Evolutionary conservation across 1,139 yeast genomes (phyloP).

Genomic region (Candida pseudoviswanathii): DNA sequence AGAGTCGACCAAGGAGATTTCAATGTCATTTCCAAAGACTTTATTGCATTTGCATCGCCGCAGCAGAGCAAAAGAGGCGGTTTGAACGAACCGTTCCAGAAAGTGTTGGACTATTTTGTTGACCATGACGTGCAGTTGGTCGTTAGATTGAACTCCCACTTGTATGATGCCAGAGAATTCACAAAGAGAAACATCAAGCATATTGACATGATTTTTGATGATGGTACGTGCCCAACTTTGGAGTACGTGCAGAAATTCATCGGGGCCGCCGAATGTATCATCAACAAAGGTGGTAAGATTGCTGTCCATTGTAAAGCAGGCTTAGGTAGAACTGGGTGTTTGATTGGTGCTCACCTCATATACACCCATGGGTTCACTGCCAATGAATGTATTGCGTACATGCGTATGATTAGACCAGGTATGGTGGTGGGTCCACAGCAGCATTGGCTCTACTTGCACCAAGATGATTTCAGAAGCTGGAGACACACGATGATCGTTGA

Average conservation of each 20-base stretch:
- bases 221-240: constrained; percentile 96
- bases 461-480: constrained; percentile 96
- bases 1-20: constrained; percentile 97
- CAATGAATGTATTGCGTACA: constrained; percentile 91
- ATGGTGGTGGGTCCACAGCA: constrained; percentile 99
- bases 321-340: constrained; percentile 94
- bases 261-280: constrained; percentile 92
- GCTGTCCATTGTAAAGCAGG: constrained; percentile 99
- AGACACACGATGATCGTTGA: constrained; percentile 88
- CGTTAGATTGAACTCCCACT: constrained; percentile 86
- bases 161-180: constrained; percentile 83
- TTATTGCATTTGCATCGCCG: constrained; percentile 97
- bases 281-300: constrained; percentile 81
- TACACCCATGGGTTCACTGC: constrained; percentile 98
- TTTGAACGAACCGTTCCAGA: constrained; percentile 72
- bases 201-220: constrained; percentile 93
- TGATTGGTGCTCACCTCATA: constrained; percentile 94
- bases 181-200: constrained; percentile 84
- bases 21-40: constrained; percentile 87
- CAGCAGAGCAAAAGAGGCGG: constrained; percentile 62
- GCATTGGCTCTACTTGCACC: constrained; percentile 96
- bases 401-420: constrained; percentile 96
- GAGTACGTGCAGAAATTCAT: constrained; percentile 88
- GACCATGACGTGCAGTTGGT: constrained; percentile 81
- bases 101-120: constrained; percentile 76